Conservation (phyloP, 495 filamentous ascomycete genomes). For the Staphylotrichum longicolle region DNA sequence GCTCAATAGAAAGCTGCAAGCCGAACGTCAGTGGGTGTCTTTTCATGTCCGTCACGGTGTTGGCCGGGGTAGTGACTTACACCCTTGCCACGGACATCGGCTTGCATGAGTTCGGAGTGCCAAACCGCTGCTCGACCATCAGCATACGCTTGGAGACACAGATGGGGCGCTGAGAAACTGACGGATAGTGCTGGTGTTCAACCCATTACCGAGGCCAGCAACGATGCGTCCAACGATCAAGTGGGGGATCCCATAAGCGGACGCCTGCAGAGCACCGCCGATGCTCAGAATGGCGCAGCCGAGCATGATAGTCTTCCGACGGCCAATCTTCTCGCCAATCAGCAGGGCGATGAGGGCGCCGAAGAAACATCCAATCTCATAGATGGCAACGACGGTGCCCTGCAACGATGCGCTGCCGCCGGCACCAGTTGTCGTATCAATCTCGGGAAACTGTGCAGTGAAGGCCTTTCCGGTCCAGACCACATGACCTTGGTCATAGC, state of each 20-base stretch:
- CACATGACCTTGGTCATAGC: constrained; percentile 9
- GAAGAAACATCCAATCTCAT: constrained; percentile 75
- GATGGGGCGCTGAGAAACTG: not conserved
- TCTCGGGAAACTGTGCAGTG: not conserved
- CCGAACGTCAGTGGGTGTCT: not conserved
- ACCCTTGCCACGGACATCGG: constrained; percentile 6
- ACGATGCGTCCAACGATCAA: constrained; percentile 65
- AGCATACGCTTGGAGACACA: not conserved
- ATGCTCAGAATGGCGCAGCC: constrained; percentile 70
- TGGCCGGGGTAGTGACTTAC: not conserved
- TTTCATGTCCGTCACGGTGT: not conserved
- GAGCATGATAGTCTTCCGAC: constrained; percentile 66
- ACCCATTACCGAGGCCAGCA: constrained; percentile 42
- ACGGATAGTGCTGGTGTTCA: constrained; percentile 8
- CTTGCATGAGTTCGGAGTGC: constrained; percentile 10
- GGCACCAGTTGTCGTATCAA: not conserved
- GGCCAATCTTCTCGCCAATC: constrained; percentile 68
- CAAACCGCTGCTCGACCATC: constrained; percentile 1
- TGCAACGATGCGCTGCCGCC: constrained; percentile 3
- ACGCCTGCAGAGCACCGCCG: constrained; percentile 63
- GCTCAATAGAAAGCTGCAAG: constrained; percentile 1
- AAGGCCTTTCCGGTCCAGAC: constrained; percentile 6
- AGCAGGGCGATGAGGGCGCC: constrained; percentile 68
- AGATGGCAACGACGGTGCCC: constrained; percentile 41
- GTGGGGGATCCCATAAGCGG: constrained; percentile 57